These are phyloP conservation scores for Scalesia atractyloides DNA, from an alignment of 129 eudicot genomes.

Conservation along the genomic window DNA sequence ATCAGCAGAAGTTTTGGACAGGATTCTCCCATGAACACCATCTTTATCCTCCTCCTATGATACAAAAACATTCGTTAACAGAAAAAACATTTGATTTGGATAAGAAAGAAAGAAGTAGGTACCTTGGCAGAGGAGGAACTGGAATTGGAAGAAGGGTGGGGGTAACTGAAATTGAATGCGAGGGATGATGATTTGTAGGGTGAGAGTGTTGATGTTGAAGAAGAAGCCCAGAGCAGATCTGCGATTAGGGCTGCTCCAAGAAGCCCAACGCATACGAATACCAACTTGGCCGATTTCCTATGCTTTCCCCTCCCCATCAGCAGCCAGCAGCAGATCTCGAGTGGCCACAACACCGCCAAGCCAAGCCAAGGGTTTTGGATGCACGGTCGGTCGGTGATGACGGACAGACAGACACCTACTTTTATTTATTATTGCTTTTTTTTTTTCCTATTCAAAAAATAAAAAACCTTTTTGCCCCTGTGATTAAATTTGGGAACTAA, in stretches of 20 bases:
- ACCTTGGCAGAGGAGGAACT: constrained; percentile 26
- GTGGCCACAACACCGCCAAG: too few relatives aligned
- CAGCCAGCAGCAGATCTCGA: too few relatives aligned
- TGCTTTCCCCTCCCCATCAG: constrained; percentile 52
- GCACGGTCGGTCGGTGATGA: too few relatives aligned
- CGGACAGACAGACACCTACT: too few relatives aligned
- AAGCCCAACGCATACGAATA: constrained; percentile 46
- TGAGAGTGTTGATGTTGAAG: constrained; percentile 44
- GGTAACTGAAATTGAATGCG: not conserved
- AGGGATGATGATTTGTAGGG: not conserved
- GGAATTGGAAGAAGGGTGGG: constrained; percentile 1
- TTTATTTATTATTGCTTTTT: too few relatives aligned
- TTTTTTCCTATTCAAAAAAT: too few relatives aligned
- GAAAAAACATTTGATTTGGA: too few relatives aligned
- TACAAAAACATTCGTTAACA: constrained; percentile 24
- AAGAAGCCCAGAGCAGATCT: constrained; percentile 86
- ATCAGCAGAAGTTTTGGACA: constrained; percentile 90
- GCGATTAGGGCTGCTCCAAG: constrained; percentile 61
- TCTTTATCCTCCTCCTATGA: constrained; percentile 17
- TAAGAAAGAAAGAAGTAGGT: not conserved
- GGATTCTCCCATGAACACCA: constrained; percentile 33
- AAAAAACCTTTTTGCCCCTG: too few relatives aligned
- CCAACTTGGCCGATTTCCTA: constrained; percentile 34
- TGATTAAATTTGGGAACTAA: too few relatives aligned
- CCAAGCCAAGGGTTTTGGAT: not conserved